Percentiles rank a stretch among this genome's conserved stretches.
phyloP scores from a whole-genome alignment of 208 protist species.

The Trypanosoma caninum region DNA sequence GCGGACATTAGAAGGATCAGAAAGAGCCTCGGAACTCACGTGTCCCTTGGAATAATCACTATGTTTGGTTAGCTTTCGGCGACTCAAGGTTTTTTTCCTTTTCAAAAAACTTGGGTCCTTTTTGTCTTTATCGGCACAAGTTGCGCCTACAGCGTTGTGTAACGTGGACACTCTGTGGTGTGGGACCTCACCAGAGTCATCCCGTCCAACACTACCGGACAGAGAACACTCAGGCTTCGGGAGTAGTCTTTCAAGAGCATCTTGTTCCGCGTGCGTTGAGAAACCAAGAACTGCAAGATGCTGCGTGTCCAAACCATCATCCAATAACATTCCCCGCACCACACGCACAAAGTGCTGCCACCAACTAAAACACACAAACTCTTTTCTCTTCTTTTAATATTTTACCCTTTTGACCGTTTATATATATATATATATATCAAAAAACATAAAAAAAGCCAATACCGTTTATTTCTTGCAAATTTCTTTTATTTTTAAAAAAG shows the following conservation, averaged over 20 bases:
- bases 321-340: conserved; percentile 32
- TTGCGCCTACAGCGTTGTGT: background rate
- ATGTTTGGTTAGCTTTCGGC: background rate
- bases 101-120: background rate
- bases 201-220: background rate
- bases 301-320: conserved; percentile 11
- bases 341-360: too few relatives aligned
- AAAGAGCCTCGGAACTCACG: background rate
- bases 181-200: background rate
- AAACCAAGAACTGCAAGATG: conserved; percentile 55
- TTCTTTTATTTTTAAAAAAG: too few relatives aligned
- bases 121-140: background rate
- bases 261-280: conserved; percentile 29
- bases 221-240: background rate
- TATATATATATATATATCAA: too few relatives aligned
- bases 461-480: too few relatives aligned
- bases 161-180: too few relatives aligned
- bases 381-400: too few relatives aligned
- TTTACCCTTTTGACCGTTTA: too few relatives aligned
- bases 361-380: too few relatives aligned
- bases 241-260: conserved; percentile 38
- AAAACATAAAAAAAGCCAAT: too few relatives aligned
- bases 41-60: background rate
- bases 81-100: background rate
- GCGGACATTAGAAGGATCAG: background rate